Conservation (phyloP, 2,329 filamentous ascomycete genomes). For the Leptodontidium sp. region DNA sequence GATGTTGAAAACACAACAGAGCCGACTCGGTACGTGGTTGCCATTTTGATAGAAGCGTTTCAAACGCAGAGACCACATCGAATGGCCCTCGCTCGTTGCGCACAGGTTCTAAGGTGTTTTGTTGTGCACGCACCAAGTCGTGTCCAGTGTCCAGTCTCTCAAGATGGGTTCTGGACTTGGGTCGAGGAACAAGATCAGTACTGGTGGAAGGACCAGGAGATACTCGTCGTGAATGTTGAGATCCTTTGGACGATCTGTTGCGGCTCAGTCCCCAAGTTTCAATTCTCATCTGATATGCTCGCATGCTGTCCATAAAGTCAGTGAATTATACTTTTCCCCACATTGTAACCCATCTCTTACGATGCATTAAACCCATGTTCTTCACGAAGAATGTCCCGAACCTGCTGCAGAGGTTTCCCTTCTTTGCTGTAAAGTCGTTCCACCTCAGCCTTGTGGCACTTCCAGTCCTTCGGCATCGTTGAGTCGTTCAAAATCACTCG, state of each 20-base stretch:
- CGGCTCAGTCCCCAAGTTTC: slow-evolving; percentile 26
- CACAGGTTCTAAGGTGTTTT: not conserved
- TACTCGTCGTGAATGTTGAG: not conserved
- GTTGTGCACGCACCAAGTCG: not conserved
- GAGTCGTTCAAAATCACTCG: slow-evolving; percentile 1
- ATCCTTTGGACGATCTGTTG: slow-evolving; percentile 24
- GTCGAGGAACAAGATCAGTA: not conserved
- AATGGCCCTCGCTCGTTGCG: slow-evolving; percentile 9
- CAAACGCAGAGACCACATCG: slow-evolving; percentile 24
- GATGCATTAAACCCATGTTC: slow-evolving; percentile 34
- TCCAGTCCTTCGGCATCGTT: slow-evolving; percentile 36
- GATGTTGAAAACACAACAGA: slow-evolving; percentile 29
- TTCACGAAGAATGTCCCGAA: slow-evolving; percentile 27
- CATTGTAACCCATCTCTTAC: slow-evolving; percentile 21
- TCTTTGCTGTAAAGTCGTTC: slow-evolving; percentile 34
- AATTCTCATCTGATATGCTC: slow-evolving; percentile 31
- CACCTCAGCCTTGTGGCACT: slow-evolving; percentile 30
- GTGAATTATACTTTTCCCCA: not conserved
- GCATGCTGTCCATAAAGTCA: slow-evolving; percentile 20
- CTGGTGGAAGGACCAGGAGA: not conserved
- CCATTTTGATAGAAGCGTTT: slow-evolving; percentile 34
- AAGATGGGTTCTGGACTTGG: not conserved
- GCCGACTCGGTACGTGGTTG: slow-evolving; percentile 32
- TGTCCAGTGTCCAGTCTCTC: not conserved
- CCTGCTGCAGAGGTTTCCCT: slow-evolving; percentile 28